phyloP scores from a whole-genome alignment of 139 green algal genomes.

The Parachlorella kessleri region DNA sequence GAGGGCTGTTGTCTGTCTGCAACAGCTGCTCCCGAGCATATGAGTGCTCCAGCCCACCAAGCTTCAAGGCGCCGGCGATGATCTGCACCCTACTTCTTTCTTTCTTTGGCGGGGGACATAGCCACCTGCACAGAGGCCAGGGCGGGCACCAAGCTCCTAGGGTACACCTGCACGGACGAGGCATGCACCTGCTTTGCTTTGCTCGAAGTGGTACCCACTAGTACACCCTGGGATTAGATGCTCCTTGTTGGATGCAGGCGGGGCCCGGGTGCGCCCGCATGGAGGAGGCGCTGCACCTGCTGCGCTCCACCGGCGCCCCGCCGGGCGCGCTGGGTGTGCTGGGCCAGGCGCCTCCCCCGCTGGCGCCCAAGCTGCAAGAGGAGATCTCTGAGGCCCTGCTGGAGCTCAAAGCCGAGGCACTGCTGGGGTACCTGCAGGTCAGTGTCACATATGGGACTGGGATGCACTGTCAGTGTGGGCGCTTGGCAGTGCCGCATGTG shows the following conservation, averaged over 20 bases:
- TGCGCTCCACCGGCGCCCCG: slow-evolving; percentile 13
- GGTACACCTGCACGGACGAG: too few species aligned
- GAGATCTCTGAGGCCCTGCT: slow-evolving; percentile 54
- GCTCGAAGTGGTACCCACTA: not conserved
- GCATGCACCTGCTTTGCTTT: too few species aligned
- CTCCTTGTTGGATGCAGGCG: not conserved
- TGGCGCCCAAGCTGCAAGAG: slow-evolving; percentile 48
- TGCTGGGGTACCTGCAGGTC: slow-evolving; percentile 45
- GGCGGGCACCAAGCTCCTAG: too few species aligned
- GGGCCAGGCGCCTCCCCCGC: not conserved
- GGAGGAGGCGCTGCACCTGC: slow-evolving; percentile 57
- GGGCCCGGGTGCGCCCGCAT: slow-evolving; percentile 38
- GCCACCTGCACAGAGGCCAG: too few species aligned
- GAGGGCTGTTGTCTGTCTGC: too few species aligned
- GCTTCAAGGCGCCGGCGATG: too few species aligned
- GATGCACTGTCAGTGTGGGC: not conserved
- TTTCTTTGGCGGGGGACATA: too few species aligned
- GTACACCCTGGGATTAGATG: too few species aligned
- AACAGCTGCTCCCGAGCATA: too few species aligned
- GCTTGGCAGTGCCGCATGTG: not conserved
- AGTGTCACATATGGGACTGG: not conserved
- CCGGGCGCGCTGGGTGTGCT: slow-evolving; percentile 2
- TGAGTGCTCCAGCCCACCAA: too few species aligned
- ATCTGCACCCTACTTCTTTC: too few species aligned
- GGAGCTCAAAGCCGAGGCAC: slow-evolving; percentile 37